Conservation (phyloP, 2,329 filamentous ascomycete species). For the Penicillium sclerotigenum region DNA sequence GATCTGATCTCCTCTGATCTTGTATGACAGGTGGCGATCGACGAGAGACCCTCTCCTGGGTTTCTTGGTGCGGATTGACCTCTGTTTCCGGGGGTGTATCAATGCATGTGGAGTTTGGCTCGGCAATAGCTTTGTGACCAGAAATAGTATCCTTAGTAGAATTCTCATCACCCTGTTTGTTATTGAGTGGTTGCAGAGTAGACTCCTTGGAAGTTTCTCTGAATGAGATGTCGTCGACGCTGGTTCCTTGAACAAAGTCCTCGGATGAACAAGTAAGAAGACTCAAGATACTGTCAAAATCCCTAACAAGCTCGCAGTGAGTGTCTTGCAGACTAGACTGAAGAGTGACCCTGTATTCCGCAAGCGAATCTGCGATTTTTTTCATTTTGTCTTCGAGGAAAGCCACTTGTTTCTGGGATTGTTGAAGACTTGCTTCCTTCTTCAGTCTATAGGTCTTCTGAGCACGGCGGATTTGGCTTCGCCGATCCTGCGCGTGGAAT, state of each 20-base stretch:
- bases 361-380: neutral
- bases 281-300: neutral
- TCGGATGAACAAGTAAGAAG: neutral
- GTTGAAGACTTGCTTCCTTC: neutral
- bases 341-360: neutral
- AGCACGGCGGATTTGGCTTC: constrained; percentile 1
- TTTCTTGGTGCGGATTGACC: neutral
- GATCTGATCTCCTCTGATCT: neutral
- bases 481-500: neutral
- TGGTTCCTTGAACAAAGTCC: neutral
- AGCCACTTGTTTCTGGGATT: neutral
- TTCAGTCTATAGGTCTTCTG: constrained; percentile 1
- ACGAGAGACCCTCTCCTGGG: neutral
- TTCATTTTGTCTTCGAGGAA: neutral
- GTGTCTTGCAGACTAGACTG: neutral
- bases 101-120: neutral
- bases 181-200: neutral
- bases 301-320: neutral
- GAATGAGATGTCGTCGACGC: neutral
- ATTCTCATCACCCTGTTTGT: neutral
- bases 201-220: neutral
- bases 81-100: neutral
- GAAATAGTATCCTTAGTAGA: neutral
- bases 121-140: neutral
- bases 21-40: neutral